Percentiles rank a stretch among this genome's conserved stretches.
Evolutionary conservation across 139 green algal genomes (phyloP).

Genomic region (Chlorella vulgaris): DNA sequence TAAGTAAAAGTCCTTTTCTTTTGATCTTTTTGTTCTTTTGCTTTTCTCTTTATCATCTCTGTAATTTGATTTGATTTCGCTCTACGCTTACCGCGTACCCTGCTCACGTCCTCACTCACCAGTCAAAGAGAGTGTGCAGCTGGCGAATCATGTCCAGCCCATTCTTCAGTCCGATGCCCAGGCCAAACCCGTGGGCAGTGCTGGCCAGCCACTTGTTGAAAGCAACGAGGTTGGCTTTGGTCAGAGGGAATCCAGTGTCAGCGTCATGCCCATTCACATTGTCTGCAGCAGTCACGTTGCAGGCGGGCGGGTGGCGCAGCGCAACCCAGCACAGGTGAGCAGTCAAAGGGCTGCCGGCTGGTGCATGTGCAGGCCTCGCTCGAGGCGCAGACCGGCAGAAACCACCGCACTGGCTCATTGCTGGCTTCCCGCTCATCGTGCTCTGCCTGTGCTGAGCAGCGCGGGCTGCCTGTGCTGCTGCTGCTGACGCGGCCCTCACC

Average conservation of each 20-base stretch:
- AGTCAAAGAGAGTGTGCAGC: not conserved
- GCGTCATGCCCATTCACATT: constrained; percentile 1
- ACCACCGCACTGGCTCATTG: no score
- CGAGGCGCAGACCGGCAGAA: no score
- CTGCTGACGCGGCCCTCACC: no score
- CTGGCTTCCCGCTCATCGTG: no score
- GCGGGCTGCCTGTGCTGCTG: no score
- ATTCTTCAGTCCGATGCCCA: constrained; percentile 10
- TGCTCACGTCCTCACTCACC: not conserved
- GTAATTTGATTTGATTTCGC: no score
- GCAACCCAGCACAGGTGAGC: not conserved
- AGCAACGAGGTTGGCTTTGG: not conserved
- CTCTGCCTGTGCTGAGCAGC: no score
- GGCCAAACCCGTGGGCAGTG: not conserved
- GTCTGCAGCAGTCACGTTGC: not conserved
- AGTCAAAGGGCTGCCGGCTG: not conserved
- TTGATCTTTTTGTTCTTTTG: no score
- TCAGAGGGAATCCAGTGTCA: constrained; percentile 1
- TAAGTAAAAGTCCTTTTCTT: no score
- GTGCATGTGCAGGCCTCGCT: not conserved
- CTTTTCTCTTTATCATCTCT: no score
- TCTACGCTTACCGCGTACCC: no score
- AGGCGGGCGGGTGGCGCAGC: not conserved
- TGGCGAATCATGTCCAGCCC: not conserved
- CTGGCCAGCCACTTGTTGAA: constrained; percentile 3